Evolutionary conservation across 2,329 filamentous ascomycete species (phyloP).

Genomic region (Aspergillus versicolor): DNA sequence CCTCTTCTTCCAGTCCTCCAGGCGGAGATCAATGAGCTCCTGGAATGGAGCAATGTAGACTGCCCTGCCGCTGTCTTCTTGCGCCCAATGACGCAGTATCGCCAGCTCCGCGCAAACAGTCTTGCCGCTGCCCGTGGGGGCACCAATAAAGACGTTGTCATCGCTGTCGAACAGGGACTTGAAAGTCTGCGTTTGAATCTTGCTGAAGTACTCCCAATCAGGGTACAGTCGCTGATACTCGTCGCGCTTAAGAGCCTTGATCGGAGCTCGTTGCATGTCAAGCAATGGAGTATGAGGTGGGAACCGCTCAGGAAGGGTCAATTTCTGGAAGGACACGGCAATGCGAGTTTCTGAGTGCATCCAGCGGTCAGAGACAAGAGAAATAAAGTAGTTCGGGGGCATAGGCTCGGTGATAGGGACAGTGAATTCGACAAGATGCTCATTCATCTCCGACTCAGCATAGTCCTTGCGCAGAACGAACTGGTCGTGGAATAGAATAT

Average conservation of each 20-base stretch:
- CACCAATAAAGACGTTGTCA: conserved; percentile 89
- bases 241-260: conserved; percentile 81
- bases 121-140: conserved; percentile 94
- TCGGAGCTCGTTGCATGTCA: conserved; percentile 86
- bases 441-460: conserved; percentile 78
- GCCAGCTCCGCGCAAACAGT: conserved; percentile 96
- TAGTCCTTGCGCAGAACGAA: conserved; percentile 91
- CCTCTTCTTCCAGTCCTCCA: conserved; percentile 81
- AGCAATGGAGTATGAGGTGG: conserved; percentile 89
- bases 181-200: conserved; percentile 95
- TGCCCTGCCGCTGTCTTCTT: conserved; percentile 69
- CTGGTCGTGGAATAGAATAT: conserved; percentile 91
- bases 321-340: conserved; percentile 89
- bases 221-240: conserved; percentile 82
- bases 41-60: conserved; percentile 96
- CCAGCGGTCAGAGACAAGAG: conserved; percentile 91
- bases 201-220: conserved; percentile 87
- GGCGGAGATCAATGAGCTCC: conserved; percentile 79
- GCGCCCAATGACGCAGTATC: conserved; percentile 82
- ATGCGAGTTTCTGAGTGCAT: conserved; percentile 97
- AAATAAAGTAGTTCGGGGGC: conserved; percentile 98
- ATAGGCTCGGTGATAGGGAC: conserved; percentile 96
- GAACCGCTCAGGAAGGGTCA: conserved; percentile 93
- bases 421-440: conserved; percentile 94
- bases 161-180: conserved; percentile 88